These are phyloP conservation scores for Kuraishia borneana DNA, from an alignment of 805 yeast genomes.

Conservation along the genomic window DNA sequence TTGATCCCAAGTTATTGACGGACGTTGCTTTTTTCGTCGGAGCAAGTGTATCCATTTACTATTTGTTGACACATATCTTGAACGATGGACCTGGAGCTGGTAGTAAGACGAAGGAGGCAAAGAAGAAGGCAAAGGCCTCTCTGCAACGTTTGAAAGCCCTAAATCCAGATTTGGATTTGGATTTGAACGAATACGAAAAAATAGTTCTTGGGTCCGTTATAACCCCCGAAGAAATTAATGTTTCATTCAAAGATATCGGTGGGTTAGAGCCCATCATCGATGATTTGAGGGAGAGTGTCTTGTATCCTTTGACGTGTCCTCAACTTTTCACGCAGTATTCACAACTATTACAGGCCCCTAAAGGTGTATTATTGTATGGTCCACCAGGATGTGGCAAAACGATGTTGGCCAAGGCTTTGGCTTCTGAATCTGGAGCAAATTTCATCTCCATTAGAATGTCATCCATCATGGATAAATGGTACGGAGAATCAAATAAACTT, in stretches of 20 bases:
- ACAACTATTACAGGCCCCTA: constrained; percentile 86
- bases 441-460: constrained; percentile 90
- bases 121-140: constrained; percentile 47
- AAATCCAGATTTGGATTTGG: constrained; percentile 47
- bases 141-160: constrained; percentile 43
- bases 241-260: constrained; percentile 75
- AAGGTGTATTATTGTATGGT: constrained; percentile 85
- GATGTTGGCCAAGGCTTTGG: constrained; percentile 92
- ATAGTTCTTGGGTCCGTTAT: constrained; percentile 69
- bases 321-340: constrained; percentile 88
- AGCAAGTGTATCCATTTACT: constrained; percentile 45
- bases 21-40: constrained; percentile 24
- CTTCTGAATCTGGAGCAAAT: constrained; percentile 83
- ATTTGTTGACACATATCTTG: constrained; percentile 22
- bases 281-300: constrained; percentile 79
- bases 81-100: constrained; percentile 21
- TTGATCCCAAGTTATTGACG: constrained; percentile 17
- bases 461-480: constrained; percentile 93
- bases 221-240: constrained; percentile 72
- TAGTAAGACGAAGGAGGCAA: constrained; percentile 39
- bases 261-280: constrained; percentile 77
- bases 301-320: constrained; percentile 78
- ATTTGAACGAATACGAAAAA: constrained; percentile 64
- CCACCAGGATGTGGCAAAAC: constrained; percentile 99
- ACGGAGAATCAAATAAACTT: constrained; percentile 90